Conservation (phyloP, 352 stramenopile genomes). For the Globisporangium takayamanum region DNA sequence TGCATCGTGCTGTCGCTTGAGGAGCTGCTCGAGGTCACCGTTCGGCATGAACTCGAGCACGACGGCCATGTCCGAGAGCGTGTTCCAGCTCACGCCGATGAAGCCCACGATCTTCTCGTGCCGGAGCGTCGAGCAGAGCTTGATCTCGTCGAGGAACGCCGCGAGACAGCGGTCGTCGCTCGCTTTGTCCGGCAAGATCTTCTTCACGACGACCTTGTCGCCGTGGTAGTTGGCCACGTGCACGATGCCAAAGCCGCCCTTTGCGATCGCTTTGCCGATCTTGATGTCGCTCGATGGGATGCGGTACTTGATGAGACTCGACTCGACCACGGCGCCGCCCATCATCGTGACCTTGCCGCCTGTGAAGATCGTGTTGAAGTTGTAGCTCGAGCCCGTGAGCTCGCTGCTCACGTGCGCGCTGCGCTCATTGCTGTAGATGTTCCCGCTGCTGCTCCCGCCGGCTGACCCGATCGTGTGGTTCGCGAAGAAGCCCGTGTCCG, state of each 20-base stretch:
- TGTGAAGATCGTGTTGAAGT: constrained; percentile 53
- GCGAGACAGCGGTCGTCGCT: constrained; percentile 61
- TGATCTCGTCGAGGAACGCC: constrained; percentile 80
- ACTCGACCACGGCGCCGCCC: constrained; percentile 47
- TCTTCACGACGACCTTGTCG: constrained; percentile 70
- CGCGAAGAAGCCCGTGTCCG: constrained; percentile 40
- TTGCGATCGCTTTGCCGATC: constrained; percentile 54
- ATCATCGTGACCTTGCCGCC: constrained; percentile 46
- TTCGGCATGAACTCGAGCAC: constrained; percentile 78
- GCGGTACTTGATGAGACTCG: constrained; percentile 65
- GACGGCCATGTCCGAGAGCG: constrained; percentile 77
- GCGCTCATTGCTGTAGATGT: constrained; percentile 12
- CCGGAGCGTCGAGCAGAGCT: constrained; percentile 69
- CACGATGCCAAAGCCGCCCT: constrained; percentile 72
- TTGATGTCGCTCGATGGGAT: constrained; percentile 59
- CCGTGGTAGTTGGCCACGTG: constrained; percentile 58
- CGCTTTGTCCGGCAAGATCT: constrained; percentile 78
- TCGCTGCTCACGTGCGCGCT: constrained; percentile 10
- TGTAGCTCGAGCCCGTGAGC: constrained; percentile 19
- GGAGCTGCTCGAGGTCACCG: constrained; percentile 63
- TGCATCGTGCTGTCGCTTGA: constrained; percentile 45
- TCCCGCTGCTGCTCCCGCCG: constrained; percentile 12
- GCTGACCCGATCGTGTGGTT: constrained; percentile 32
- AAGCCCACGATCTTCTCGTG: constrained; percentile 81
- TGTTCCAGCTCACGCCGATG: constrained; percentile 81